Base-by-base conservation (phyloP, 768 basidiomycete genomes). In the Lyophyllum semitale region DNA sequence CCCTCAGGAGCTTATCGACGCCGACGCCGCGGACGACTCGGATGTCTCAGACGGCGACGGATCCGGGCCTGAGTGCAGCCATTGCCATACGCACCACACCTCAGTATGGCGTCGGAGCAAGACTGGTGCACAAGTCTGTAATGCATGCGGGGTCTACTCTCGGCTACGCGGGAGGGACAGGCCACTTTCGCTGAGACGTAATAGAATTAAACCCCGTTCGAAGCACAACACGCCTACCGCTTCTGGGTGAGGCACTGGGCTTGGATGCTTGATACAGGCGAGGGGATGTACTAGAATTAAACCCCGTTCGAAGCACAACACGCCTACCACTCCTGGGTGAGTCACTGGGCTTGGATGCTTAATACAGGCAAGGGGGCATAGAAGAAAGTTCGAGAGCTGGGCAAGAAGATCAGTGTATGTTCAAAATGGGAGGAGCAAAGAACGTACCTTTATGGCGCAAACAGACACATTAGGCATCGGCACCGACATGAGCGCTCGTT, bases 101-200 rank as follows among this genome's bases (percentile, higher is more conserved):
- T 78, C 77, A 8, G 79, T 81, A 38, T 81, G 79, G 79, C 70
- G 79, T 35, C 68, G 79, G 47, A 78, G 77, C 60, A 81, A 81
- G 63, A 69, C 75, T 1, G 79, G 79, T 1, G 77, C 75, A 12
- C 77, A 78, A 60, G 69, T 81, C 1, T 81, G 79, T 61, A 81
- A 81, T 49, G 79, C 79, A 5, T 81, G 79, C 61, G 79, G 79
- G 22, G 79, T 81, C 8, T 81, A 81, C 56, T 66, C 66, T 26
- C 69, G 79, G 27, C 71, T 81, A 42, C 73, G 78, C 13, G 79
- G 79, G 3, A 78, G 73, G 56, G 76, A 76, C 51, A 66, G 79
- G 33, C 79, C 79, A 7, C 58, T 81, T 23, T 74, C 73, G 6
- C 66, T 81, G 54, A 76, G 73, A 65, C 70, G 73, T 47, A 78